Evolutionary conservation across 352 stramenopile species (phyloP).

Genomic region (Globisporangium okanoganense): DNA sequence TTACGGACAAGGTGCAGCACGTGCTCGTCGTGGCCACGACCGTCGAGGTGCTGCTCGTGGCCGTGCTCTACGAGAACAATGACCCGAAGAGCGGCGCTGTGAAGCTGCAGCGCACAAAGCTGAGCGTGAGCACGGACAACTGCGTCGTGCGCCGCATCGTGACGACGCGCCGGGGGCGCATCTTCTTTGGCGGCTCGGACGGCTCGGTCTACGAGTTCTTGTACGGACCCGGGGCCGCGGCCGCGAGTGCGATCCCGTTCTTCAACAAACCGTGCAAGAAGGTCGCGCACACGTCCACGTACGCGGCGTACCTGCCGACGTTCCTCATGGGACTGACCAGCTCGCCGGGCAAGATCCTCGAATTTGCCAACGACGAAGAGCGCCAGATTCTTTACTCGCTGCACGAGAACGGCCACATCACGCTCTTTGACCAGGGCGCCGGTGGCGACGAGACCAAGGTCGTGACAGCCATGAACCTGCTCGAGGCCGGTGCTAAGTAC

Average conservation of each 20-base stretch:
- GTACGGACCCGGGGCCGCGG: conserved; percentile 50
- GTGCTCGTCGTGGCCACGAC: conserved; percentile 94
- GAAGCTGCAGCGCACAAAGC: conserved; percentile 81
- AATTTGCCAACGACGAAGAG: conserved; percentile 87
- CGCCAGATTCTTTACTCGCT: conserved; percentile 91
- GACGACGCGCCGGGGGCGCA: conserved; percentile 81
- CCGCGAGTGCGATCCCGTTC: conserved; percentile 26
- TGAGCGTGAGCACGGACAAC: conserved; percentile 92
- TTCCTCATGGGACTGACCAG: conserved; percentile 77
- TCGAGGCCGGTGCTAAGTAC: conserved; percentile 74
- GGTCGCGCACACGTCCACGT: conserved; percentile 87
- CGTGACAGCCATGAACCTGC: conserved; percentile 63
- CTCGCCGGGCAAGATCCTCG: conserved; percentile 78
- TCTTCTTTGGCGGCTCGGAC: conserved; percentile 97
- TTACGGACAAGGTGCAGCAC: conserved; percentile 92
- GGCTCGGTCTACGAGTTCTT: conserved; percentile 93
- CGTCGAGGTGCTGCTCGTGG: conserved; percentile 93
- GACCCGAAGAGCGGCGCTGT: conserved; percentile 25
- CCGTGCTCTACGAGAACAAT: conserved; percentile 74
- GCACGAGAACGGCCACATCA: conserved; percentile 74
- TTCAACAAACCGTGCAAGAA: conserved; percentile 87
- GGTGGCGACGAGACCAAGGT: conserved; percentile 54
- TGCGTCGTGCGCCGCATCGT: conserved; percentile 90
- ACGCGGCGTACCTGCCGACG: conserved; percentile 72
- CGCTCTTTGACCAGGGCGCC: conserved; percentile 66